Conservation (phyloP, 257 asterid genomes). For the Solanum infundibuliforme region DNA sequence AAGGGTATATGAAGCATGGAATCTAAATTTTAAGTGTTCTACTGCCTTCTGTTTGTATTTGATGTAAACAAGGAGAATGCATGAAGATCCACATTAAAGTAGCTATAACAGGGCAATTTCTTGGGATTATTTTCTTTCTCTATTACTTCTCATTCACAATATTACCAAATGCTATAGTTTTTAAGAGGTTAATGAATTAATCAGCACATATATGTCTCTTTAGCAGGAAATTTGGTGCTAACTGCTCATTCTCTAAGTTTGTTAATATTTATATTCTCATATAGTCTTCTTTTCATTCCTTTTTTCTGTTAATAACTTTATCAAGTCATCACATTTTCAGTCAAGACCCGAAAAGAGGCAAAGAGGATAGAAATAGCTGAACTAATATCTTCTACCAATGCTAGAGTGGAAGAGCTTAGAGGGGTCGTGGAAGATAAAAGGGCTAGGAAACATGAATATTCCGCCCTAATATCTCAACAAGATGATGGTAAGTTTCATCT, state of each 20-base stretch:
- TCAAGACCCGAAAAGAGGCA: not conserved
- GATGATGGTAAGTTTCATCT: conserved; percentile 44
- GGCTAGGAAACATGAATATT: conserved; percentile 59
- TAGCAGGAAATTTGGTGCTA: not conserved
- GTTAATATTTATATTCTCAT: not conserved
- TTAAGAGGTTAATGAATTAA: not conserved
- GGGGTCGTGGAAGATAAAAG: conserved; percentile 42
- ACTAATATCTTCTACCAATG: conserved; percentile 5
- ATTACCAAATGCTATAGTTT: not conserved
- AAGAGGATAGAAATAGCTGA: not conserved
- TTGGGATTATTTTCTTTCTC: not conserved
- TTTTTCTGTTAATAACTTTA: not conserved
- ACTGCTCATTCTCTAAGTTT: not conserved
- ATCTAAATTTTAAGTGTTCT: not conserved
- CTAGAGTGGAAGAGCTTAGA: not conserved
- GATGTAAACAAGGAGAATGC: not conserved
- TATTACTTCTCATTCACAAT: not conserved
- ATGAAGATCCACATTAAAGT: not conserved
- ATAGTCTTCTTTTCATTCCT: not conserved
- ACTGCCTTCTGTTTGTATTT: not conserved
- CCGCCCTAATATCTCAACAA: conserved; percentile 62
- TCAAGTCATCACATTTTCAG: not conserved
- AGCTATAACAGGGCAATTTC: not conserved
- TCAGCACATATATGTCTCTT: not conserved
- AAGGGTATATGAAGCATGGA: not conserved